These are phyloP conservation scores for Lentinus tigrinus DNA, from an alignment of 768 basidiomycete species.

Conservation along the genomic window DNA sequence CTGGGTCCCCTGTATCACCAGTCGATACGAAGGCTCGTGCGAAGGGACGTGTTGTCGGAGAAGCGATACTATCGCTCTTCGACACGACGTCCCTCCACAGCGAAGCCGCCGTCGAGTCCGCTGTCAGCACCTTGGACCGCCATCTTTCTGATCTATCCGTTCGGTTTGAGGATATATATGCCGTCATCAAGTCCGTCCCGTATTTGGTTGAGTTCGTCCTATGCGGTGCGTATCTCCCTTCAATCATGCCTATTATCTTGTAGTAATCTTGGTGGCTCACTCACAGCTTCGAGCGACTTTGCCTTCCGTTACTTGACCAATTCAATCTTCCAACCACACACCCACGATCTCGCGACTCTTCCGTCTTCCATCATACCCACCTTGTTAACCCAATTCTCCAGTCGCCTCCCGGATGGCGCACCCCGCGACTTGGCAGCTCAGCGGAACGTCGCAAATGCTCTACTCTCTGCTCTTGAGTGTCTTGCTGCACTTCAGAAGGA, in stretches of 20 bases:
- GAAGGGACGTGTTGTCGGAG: not conserved
- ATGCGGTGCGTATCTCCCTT: conserved; percentile 1
- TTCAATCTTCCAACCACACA: too few species aligned
- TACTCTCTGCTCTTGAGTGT: too few species aligned
- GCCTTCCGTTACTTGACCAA: too few species aligned
- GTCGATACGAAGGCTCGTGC: too few species aligned
- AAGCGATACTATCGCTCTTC: not conserved
- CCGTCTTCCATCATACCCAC: not conserved
- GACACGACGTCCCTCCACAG: not conserved
- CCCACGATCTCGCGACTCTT: not conserved
- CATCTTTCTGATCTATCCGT: not conserved
- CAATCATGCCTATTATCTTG: not conserved
- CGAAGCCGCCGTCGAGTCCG: not conserved
- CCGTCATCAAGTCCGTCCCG: not conserved
- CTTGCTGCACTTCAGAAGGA: too few species aligned
- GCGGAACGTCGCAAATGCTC: too few species aligned
- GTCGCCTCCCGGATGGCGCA: not conserved
- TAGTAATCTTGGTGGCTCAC: too few species aligned
- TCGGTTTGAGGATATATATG: not conserved
- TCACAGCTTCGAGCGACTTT: too few species aligned
- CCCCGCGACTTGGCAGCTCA: too few species aligned
- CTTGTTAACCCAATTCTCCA: not conserved
- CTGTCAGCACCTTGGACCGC: not conserved
- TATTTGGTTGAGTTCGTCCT: conserved; percentile 12
- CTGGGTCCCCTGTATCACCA: too few species aligned